phyloP scores from a whole-genome alignment of 1,139 yeast genomes.

The Debaryomyces udenii region DNA sequence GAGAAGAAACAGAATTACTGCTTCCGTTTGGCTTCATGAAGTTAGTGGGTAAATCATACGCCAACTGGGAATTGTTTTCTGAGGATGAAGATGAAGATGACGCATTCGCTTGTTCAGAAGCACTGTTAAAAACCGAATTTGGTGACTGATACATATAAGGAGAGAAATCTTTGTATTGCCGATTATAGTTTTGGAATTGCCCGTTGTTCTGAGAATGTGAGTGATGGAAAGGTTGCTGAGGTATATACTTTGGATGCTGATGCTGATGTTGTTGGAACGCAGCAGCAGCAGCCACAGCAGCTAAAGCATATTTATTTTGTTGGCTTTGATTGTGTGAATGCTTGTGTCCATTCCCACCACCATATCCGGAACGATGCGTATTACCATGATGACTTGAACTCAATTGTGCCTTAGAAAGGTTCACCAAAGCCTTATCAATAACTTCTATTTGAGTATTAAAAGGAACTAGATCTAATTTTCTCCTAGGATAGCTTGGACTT shows the following conservation, averaged over 20 bases:
- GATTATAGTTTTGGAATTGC: constrained; percentile 16
- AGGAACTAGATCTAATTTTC: constrained; percentile 32
- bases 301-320: constrained; percentile 30
- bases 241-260: constrained; percentile 18
- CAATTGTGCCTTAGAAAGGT: constrained; percentile 16
- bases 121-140: constrained; percentile 8
- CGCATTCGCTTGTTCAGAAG: constrained; percentile 2
- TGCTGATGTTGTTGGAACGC: constrained; percentile 30
- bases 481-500: constrained; percentile 24
- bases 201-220: constrained; percentile 4
- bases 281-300: constrained; percentile 37
- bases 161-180: constrained; percentile 1
- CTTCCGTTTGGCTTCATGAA: constrained; percentile 26
- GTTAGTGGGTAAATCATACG: constrained; percentile 15
- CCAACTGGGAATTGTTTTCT: constrained; percentile 12
- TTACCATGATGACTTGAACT: constrained; percentile 15
- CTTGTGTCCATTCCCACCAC: constrained; percentile 12
- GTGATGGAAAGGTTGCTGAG: constrained; percentile 19
- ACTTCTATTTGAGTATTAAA: constrained; percentile 34
- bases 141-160: constrained; percentile 4
- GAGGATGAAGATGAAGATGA: constrained; percentile 11
- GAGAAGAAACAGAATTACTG: constrained; percentile 26
- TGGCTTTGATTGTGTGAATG: constrained; percentile 16
- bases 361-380: constrained; percentile 9
- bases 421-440: constrained; percentile 22